Base-by-base conservation (phyloP, 2,329 filamentous ascomycete genomes). In the Passalora sequoiae region DNA sequence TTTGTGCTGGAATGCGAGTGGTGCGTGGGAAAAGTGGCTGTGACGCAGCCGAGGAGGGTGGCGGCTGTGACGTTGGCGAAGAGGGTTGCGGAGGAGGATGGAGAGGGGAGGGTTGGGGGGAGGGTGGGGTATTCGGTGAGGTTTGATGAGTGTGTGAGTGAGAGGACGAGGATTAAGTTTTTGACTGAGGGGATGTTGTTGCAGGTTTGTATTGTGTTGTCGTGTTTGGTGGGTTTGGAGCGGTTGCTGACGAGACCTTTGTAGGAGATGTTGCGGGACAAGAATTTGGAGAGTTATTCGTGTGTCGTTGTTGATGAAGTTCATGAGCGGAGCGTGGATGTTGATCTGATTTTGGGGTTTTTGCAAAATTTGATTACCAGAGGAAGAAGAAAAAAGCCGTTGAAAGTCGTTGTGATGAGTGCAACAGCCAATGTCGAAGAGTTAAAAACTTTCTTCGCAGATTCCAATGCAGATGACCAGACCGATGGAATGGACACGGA, bases 401-500 rank as follows among this genome's bases (percentile, higher is more conserved):
- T 98, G 43, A 97, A 95, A 64, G 81, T 97, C 3, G 78, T 95
- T 24, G 79, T 97, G 60, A 98, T 98, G 92, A 96, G 89, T 74
- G 92, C 92, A 38, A 98, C 92, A 5, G 87, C 89, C 27, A 87
- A 97, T 63, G 81, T 95, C 45, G 83, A 91, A 47, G 80, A 77
- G 43, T 80, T 97, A 22, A 74, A 79, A 31, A 70, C 71, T 0
- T 97, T 95, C 63, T 96, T 97, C 52, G n/a, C n/a, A n/a, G n/a
- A n/a, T n/a, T 67, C 68, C 47, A 45, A 33, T 19, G 67, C 70
- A 4, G 48, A 55, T n/a, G 51, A 17, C 16, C 27, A 43, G 8
- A 10, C 16, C 13, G 9, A 6, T 13, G 16, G 10, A 31, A 16
- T 19, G 15, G 38, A 31, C 8, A 19, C 27, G 16, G n/a, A 17